A percentile compares a stretch with the other conserved stretches of the same genome.
Conservation (phyloP, 371 early-diverging fungal genomes). For the Batkoa obscura region DNA sequence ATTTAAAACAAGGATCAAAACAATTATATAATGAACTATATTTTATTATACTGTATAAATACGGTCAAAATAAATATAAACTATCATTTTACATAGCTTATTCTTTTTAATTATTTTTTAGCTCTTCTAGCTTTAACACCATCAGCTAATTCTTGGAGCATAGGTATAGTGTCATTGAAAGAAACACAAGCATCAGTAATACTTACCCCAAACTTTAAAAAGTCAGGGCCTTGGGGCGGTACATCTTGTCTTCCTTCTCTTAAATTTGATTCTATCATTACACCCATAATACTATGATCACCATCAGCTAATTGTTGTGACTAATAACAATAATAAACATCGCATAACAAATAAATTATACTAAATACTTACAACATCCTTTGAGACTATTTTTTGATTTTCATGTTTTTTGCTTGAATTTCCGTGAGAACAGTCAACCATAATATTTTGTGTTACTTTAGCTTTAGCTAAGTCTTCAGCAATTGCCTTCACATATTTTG, state of each 20-base stretch:
- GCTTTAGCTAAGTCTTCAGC: conserved; percentile 36
- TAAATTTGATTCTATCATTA: conserved; percentile 88
- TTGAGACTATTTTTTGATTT: conserved; percentile 61
- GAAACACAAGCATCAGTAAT: conserved; percentile 74
- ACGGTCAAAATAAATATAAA: too few species aligned
- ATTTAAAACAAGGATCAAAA: too few species aligned
- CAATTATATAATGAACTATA: too few species aligned
- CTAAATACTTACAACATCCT: conserved; percentile 40
- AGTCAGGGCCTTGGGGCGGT: conserved; percentile 37
- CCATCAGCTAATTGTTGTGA: conserved; percentile 42
- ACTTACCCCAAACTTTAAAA: conserved; percentile 56
- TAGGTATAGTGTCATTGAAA: conserved; percentile 49
- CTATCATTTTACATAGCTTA: too few species aligned
- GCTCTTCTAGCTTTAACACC: conserved; percentile 29
- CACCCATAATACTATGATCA: conserved; percentile 46
- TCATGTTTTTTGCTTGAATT: conserved; percentile 57
- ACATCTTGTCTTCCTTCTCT: conserved; percentile 62
- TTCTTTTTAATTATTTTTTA: background rate
- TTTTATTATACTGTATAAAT: too few species aligned
- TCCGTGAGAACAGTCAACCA: conserved; percentile 92
- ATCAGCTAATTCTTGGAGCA: conserved; percentile 44
- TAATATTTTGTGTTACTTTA: conserved; percentile 39
- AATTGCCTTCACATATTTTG: conserved; percentile 37
- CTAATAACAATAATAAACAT: too few species aligned
- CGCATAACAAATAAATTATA: too few species aligned